Evolutionary conservation across 768 basidiomycete genomes (phyloP).

Genomic region (Pleurotus pulmonarius): DNA sequence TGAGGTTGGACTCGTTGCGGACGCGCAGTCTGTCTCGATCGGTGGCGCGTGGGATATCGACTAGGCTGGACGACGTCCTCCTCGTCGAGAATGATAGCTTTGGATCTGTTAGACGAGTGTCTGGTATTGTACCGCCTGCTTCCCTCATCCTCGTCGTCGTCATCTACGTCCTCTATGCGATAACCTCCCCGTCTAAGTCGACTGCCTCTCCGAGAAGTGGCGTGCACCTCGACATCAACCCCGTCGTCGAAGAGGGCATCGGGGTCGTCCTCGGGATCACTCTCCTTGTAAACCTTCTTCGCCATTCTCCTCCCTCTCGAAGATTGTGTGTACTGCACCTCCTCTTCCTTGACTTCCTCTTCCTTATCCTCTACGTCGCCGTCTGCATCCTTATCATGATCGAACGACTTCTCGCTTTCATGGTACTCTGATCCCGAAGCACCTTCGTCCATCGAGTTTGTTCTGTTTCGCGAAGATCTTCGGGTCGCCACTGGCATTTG

Average conservation of each 20-base stretch:
- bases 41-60: conserved; percentile 37
- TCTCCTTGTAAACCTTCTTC: conserved; percentile 41
- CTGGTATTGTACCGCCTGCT: conserved; percentile 9
- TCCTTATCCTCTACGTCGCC: conserved; percentile 19
- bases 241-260: conserved; percentile 26
- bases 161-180: conserved; percentile 20
- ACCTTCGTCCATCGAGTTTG: conserved; percentile 26
- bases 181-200: conserved; percentile 18
- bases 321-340: conserved; percentile 21
- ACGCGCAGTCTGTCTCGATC: conserved; percentile 26
- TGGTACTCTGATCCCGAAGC: conserved; percentile 49
- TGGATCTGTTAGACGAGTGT: conserved; percentile 17
- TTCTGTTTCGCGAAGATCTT: conserved; percentile 28
- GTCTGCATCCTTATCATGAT: conserved; percentile 23
- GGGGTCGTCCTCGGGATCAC: conserved; percentile 36
- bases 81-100: conserved; percentile 37
- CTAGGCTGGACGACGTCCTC: conserved; percentile 35
- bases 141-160: conserved; percentile 16
- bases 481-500: conserved; percentile 23
- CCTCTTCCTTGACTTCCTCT: conserved; percentile 19
- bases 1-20: conserved; percentile 14
- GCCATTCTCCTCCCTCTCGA: conserved; percentile 37
- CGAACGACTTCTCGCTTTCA: conserved; percentile 41
- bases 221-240: conserved; percentile 16
- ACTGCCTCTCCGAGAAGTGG: conserved; percentile 17